Conservation (phyloP, 306 rosid genomes). For the Cucumis hystrix region DNA sequence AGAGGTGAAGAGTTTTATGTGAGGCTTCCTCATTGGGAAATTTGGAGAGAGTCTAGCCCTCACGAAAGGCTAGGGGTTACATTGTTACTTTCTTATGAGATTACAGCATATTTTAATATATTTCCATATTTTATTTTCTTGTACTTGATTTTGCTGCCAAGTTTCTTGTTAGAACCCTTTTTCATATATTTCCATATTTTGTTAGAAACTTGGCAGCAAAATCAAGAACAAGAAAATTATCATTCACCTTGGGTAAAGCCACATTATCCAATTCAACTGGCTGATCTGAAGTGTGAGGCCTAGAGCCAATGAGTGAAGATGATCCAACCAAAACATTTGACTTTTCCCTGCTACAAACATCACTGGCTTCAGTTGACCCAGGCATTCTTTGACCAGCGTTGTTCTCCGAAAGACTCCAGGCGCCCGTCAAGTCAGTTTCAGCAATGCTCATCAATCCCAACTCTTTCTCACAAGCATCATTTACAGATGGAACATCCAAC, state of each 20-base stretch:
- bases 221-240: neutral
- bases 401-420: slow-evolving; percentile 23
- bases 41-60: too few species aligned
- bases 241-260: slow-evolving; percentile 57
- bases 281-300: slow-evolving; percentile 27
- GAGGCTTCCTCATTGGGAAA: too few species aligned
- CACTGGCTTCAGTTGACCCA: slow-evolving; percentile 27
- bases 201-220: neutral
- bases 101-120: too few species aligned
- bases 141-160: too few species aligned
- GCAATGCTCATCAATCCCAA: slow-evolving; percentile 79
- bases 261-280: slow-evolving; percentile 29
- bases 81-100: too few species aligned
- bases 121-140: too few species aligned
- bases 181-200: too few species aligned
- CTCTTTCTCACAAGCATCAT: slow-evolving; percentile 77
- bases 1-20: too few species aligned
- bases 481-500: slow-evolving; percentile 39
- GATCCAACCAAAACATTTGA: slow-evolving; percentile 31
- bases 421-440: slow-evolving; percentile 34
- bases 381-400: slow-evolving; percentile 19
- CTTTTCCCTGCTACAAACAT: slow-evolving; percentile 18
- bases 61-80: too few species aligned
- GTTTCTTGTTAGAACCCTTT: too few species aligned
- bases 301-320: slow-evolving; percentile 35